Percentiles rank a stretch among this genome's conserved stretches.
Evolutionary conservation across 1,284 basidiomycete genomes (phyloP).

Genomic region (Puccinia horiana): DNA sequence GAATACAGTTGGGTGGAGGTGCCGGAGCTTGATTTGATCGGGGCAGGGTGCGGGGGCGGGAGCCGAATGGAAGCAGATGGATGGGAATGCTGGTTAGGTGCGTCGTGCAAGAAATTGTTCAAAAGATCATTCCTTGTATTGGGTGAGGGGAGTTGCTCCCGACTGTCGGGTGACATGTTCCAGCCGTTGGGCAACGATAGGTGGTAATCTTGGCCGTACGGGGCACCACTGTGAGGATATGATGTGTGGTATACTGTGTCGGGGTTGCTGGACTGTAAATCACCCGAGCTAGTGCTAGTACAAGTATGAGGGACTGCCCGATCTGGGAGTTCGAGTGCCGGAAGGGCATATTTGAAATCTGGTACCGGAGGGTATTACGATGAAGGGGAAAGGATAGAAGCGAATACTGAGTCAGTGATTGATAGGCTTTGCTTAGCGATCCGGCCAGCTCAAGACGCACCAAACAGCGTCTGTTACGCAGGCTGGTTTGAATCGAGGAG

Average conservation of each 20-base stretch:
- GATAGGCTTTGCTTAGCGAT: neutral
- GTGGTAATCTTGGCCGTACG: neutral
- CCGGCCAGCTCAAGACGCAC: conserved; percentile 38
- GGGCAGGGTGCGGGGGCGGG: neutral
- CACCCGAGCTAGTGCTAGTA: neutral
- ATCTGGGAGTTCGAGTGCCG: neutral
- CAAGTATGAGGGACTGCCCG: neutral
- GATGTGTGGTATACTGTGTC: conserved; percentile 26
- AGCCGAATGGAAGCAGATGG: neutral
- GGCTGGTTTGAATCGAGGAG: conserved; percentile 18
- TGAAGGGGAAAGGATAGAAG: neutral
- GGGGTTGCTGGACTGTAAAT: conserved; percentile 2
- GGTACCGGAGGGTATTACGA: neutral
- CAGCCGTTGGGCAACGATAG: conserved; percentile 11
- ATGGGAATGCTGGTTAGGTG: neutral
- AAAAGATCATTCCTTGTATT: neutral
- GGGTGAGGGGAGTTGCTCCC: conserved; percentile 21
- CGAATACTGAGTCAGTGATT: conserved; percentile 11
- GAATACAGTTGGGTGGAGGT: neutral
- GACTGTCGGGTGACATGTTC: neutral
- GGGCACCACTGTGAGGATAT: conserved; percentile 5
- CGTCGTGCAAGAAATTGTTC: conserved; percentile 8
- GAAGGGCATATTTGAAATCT: conserved; percentile 27
- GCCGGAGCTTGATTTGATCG: neutral
- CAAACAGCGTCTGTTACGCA: conserved; percentile 2